Base-by-base conservation (phyloP, 805 yeast genomes). In the Suhomyces canberraensis region DNA sequence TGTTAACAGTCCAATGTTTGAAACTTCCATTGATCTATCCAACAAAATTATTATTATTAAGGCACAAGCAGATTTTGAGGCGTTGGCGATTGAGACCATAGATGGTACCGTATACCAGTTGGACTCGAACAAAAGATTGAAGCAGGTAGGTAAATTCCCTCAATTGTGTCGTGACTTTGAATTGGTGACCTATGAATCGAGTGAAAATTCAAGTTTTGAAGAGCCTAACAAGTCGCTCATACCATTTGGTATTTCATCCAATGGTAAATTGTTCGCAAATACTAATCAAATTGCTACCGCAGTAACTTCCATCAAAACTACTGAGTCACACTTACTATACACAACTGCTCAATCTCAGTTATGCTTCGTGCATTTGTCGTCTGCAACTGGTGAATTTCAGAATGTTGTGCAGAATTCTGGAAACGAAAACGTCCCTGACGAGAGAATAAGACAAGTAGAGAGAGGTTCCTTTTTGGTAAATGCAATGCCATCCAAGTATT, bases 311-410 rank as follows among this genome's bases (percentile, higher is more conserved):
- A 59, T 91, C 39, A 72, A 76, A 38, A 61, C 84, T 9, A 79
- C 95, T 0, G 89, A 81, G 27, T 70, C 79, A 6, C 82, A 84
- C 51, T 63, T 91, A 11, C 58, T 86, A 19, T 84, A 84, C 56
- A 93, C 98, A 0, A 90, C 96, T 2, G 95, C 93, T 5, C 93
- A 86, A 45, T 85, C 88, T 43, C 78, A 78, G 44, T 69, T 93
- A 42, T 83, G 88, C 54, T 88, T 91, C 50, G 74, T 86, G 29
- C 97, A 89, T 59, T 65, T 90, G 51, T 66, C 64, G 19, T 53
- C 71, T 2, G 50, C 60, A 3, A 37, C 45, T 20, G 56, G 50
- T n/a, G 44, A 44, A n/a, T 59, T 61, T 24, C 70, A 71, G 13
- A 58, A 52, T 24, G 48, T 52, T 9, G 73, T 73, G 29, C 55